Evolutionary conservation across 164 flowering plant genomes (phyloP), one percentile per base, ranked within the genome.

Genomic region (Nymphaea colorata): DNA sequence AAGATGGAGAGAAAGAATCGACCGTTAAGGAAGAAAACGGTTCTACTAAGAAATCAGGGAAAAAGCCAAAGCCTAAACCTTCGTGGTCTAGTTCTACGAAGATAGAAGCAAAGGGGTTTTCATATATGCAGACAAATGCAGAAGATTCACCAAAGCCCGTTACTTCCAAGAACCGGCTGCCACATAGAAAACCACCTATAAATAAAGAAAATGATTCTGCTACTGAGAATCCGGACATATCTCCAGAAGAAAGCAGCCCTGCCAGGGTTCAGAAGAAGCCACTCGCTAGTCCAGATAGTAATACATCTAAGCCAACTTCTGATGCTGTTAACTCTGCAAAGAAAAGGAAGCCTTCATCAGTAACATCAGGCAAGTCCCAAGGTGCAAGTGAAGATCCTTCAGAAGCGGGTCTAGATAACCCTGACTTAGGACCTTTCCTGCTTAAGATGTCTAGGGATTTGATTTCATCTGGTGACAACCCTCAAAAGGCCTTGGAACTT

Each of bases 401-500:
- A 66, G 93, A 82, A n/a, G 69, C 80, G 15, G 85, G 77, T 7
- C 64, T 81, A 55, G 85, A 78, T 43, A 87, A 84, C 69, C 89
- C 86, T 0, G 87, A 86, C 74, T 86, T 91, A 59, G 98, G 96
- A 6, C 94, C 87, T 14, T 85, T 82, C 77, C 80, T 93, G 59
- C 90, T 93, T 15, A 89, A 89, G 81, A 91, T 85, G 81, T 96
- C 98, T 6, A 80, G 88, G 69, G 87, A 85, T 72, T 78, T 91
- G 84, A 71, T 89, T 64, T 87, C 91, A 42, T 82, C 96, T 6
- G 96, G 92, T 43, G 96, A 89, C 69, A 89, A 84, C 70, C 74
- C 79, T 25, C 79, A 70, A n/a, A 81, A 82, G 76, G 99, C 99
- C 68, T 92, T 94, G 44, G 87, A 85, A 25, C 78, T 86, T 36